Percentiles rank a stretch among this genome's conserved stretches.
phyloP scores from a whole-genome alignment of 1,284 basidiomycete species.

The Ustilago crameri region DNA sequence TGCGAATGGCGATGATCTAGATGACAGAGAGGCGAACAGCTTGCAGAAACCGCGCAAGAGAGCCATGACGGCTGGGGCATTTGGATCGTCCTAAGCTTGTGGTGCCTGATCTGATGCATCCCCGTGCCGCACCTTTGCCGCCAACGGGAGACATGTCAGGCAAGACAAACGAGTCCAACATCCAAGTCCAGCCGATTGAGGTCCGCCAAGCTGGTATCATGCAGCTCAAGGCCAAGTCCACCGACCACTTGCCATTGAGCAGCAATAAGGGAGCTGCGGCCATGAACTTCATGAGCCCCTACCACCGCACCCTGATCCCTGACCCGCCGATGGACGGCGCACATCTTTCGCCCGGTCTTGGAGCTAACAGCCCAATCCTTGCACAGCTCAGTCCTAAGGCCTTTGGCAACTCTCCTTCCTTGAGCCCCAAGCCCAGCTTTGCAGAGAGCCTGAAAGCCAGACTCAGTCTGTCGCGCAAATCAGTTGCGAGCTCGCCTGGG shows the following conservation, averaged over 20 bases:
- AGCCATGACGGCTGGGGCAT: constrained; percentile 35
- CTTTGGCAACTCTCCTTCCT: constrained; percentile 25
- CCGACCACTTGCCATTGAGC: constrained; percentile 34
- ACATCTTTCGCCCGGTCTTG: constrained; percentile 37
- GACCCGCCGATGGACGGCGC: constrained; percentile 34
- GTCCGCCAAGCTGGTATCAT: constrained; percentile 23
- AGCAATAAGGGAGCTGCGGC: constrained; percentile 9
- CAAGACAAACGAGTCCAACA: constrained; percentile 9
- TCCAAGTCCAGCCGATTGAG: constrained; percentile 28
- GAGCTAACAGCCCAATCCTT: constrained; percentile 41
- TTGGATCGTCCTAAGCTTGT: constrained; percentile 35
- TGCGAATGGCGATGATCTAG: neutral
- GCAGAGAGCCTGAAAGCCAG: constrained; percentile 36
- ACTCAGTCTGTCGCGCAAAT: constrained; percentile 44
- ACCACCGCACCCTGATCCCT: constrained; percentile 42
- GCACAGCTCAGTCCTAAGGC: constrained; percentile 39
- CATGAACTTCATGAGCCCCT: constrained; percentile 46
- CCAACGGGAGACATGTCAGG: constrained; percentile 12
- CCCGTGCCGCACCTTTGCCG: constrained; percentile 38
- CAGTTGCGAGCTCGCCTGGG: constrained; percentile 37
- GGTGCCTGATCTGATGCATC: constrained; percentile 37
- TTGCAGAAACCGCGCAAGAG: constrained; percentile 23
- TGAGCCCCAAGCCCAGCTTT: constrained; percentile 38
- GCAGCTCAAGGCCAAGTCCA: constrained; percentile 36
- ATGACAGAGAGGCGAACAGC: neutral